Base-by-base conservation (phyloP, 1,139 yeast species). In the Pichia sp. region DNA sequence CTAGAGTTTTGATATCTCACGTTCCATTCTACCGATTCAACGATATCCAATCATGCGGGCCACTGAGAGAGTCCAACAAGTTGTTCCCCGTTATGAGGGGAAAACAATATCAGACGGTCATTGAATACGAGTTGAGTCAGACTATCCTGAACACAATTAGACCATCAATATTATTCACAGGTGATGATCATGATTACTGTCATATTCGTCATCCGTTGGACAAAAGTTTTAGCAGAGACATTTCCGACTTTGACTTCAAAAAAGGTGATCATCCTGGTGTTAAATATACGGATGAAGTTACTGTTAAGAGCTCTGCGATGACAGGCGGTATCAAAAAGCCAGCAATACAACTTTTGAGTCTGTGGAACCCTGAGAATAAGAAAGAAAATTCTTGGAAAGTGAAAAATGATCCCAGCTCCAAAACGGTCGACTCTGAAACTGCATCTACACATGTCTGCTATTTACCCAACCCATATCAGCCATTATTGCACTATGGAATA, bases 161-260 rank as follows among this genome's bases (percentile, higher is more conserved):
- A 34, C 98, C 98, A 0, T 62, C 64, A 14, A 61, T 80, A 8
- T 68, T 85, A 1, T 84, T 87, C 54, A 79, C 94, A 4, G 98
- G 98, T 1, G 98, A 91, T 55, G 98, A 91, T 55, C 98, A 91
- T 60, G 98, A 91, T 57, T 88, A 86, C 47, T 91, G 98, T 59
- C 87, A 82, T 45, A 72, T 83, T 12, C 59, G 63, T 11, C 96
- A 87, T 51, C 58, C 68, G 3, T 75, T 42, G 12, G 35, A 31
- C 11, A 53, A 39, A 23, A 23, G 13, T 8, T 33, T 12, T 15
- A 40, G 43, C 22, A 20, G 22, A 8, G 21, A 31, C 12, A 13
- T 12, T 6, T 19, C 25, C 10, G 48, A 45, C 29, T 39, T 37
- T 29, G 24, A 23, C 9, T 39, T 37, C 26, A 27, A 33, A 7